Evolutionary conservation across 2,329 filamentous ascomycete genomes (phyloP).

Genomic region (Pseudogymnoascus sp.): DNA sequence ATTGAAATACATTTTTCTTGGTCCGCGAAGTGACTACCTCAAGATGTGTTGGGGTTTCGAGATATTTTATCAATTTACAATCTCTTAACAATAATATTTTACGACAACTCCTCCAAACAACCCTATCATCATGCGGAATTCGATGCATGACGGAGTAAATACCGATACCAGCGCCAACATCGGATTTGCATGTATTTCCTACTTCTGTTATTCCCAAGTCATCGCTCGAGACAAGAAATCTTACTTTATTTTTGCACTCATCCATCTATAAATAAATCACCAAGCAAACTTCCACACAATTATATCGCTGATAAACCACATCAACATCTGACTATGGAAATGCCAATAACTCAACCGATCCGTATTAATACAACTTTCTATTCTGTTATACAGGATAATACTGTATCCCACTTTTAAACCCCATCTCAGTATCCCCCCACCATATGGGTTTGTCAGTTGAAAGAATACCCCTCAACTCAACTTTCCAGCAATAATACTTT

Average conservation of each 20-base stretch:
- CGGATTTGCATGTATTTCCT: no score
- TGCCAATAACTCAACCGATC: background rate
- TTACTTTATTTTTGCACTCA: background rate
- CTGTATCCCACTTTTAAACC: background rate
- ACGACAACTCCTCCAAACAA: background rate
- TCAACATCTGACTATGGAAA: background rate
- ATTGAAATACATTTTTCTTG: background rate
- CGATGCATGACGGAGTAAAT: no score
- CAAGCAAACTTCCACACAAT: background rate
- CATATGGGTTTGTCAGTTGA: background rate
- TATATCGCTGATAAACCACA: background rate
- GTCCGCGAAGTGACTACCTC: background rate
- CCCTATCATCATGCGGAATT: background rate
- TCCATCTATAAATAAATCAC: background rate
- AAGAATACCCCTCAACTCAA: background rate
- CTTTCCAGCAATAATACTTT: background rate
- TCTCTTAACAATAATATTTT: background rate
- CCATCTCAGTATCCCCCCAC: background rate
- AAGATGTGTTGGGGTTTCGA: background rate
- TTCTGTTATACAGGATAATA: background rate
- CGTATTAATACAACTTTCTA: background rate
- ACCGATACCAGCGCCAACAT: no score
- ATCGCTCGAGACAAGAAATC: no score
- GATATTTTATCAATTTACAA: background rate
- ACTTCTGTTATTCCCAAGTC: no score